Conservation (phyloP, 2,329 filamentous ascomycete species). For the Aspergillus fumigatus region DNA sequence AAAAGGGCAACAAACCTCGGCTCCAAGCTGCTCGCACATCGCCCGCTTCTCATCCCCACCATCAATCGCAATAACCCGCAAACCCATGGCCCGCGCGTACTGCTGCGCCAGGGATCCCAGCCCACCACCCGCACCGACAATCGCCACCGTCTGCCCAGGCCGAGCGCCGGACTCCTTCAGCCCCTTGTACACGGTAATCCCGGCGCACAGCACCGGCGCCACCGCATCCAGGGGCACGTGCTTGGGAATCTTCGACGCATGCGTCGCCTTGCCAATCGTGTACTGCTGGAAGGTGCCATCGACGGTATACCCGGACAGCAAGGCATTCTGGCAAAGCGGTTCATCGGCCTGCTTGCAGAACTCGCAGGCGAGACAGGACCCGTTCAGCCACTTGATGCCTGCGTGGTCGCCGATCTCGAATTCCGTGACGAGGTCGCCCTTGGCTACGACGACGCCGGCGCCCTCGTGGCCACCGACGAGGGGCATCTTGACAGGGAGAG, state of each 20-base stretch:
- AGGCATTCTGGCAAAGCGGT: constrained; percentile 12
- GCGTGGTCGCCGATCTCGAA: constrained; percentile 23
- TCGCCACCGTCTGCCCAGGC: constrained; percentile 23
- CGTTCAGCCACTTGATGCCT: constrained; percentile 16
- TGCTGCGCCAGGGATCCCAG: constrained; percentile 76
- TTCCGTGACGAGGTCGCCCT: constrained; percentile 27
- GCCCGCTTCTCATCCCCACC: constrained; percentile 73
- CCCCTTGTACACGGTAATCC: constrained; percentile 20
- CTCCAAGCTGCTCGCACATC: constrained; percentile 63
- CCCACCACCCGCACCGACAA: constrained; percentile 46
- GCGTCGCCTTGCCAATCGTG: constrained; percentile 12
- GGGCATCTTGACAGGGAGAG: constrained; percentile 1
- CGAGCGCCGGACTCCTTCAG: constrained; percentile 30
- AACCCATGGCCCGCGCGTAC: constrained; percentile 86
- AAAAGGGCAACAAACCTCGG: constrained; percentile 39
- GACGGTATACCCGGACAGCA: constrained; percentile 13
- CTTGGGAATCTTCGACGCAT: constrained; percentile 16
- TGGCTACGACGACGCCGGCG: constrained; percentile 36
- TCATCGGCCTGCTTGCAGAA: constrained; percentile 14
- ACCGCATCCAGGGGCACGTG: constrained; percentile 13
- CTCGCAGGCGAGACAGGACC: constrained; percentile 17
- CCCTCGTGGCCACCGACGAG: constrained; percentile 40
- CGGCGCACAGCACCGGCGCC: constrained; percentile 20
- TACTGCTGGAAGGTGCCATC: constrained; percentile 20
- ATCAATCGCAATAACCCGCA: constrained; percentile 76